phyloP scores from a whole-genome alignment of 1,284 basidiomycete genomes.

The Papiliotrema fonsecae region DNA sequence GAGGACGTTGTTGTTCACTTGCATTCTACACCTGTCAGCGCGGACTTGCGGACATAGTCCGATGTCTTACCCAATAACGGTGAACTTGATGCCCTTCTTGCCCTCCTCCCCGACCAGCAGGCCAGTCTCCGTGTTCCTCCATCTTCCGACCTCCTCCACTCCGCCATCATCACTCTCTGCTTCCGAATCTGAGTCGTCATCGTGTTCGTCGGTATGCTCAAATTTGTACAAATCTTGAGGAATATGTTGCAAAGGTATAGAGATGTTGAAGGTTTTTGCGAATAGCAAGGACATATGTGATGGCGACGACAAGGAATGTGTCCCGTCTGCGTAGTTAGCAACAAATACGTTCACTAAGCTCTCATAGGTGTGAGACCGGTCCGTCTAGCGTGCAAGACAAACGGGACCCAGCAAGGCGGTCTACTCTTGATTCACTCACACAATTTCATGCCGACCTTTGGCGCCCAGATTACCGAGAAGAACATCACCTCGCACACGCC shows the following conservation, averaged over 20 bases:
- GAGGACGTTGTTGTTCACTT: constrained; percentile 91
- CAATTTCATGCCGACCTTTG: constrained; percentile 75
- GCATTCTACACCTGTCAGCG: constrained; percentile 57
- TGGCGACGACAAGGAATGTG: constrained; percentile 83
- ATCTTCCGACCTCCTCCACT: constrained; percentile 57
- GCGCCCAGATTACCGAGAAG: constrained; percentile 84
- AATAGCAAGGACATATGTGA: constrained; percentile 90
- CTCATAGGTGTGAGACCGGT: no score
- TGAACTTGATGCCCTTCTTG: constrained; percentile 67
- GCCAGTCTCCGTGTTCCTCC: constrained; percentile 71
- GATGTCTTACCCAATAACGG: constrained; percentile 73
- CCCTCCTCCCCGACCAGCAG: constrained; percentile 65
- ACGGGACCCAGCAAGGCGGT: no score
- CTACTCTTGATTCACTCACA: constrained; percentile 58
- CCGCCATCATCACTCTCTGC: constrained; percentile 31
- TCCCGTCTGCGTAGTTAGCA: constrained; percentile 79
- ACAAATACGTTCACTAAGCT: no score
- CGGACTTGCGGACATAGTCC: not conserved
- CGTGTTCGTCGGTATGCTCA: constrained; percentile 57
- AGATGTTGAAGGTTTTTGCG: constrained; percentile 93
- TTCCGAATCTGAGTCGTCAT: constrained; percentile 29
- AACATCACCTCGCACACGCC: constrained; percentile 71
- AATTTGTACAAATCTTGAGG: constrained; percentile 76
- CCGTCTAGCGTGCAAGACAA: no score
- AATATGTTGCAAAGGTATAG: constrained; percentile 90